phyloP scores from a whole-genome alignment of 1,284 basidiomycete genomes.

The Ceratobasidium sp. region DNA sequence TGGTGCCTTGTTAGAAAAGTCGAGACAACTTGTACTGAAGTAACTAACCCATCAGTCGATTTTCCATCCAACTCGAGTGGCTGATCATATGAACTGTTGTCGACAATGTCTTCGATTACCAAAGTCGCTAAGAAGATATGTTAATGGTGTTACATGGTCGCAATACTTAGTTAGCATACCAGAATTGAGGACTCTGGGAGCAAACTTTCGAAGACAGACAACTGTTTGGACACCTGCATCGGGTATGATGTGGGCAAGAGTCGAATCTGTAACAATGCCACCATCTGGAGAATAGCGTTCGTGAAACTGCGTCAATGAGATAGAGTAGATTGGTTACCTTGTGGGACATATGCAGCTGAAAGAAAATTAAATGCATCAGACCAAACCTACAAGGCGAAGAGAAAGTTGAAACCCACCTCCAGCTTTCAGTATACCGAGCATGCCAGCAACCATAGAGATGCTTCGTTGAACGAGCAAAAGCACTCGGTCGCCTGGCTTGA shows the following conservation, averaged over 20 bases:
- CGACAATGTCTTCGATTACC: conserved; percentile 63
- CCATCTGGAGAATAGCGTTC: conserved; percentile 61
- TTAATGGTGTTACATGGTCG: conserved; percentile 54
- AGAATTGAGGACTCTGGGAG: conserved; percentile 59
- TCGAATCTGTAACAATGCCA: conserved; percentile 69
- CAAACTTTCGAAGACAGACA: conserved; percentile 65
- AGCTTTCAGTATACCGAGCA: conserved; percentile 69
- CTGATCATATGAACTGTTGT: conserved; percentile 56
- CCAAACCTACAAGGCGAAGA: background rate
- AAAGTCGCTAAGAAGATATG: conserved; percentile 9
- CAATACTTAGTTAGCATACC: conserved; percentile 32
- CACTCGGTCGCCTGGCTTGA: conserved; percentile 66
- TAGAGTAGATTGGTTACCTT: conserved; percentile 6
- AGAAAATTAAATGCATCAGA: background rate
- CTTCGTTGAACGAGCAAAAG: conserved; percentile 69
- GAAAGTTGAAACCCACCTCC: conserved; percentile 57
- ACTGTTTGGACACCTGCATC: conserved; percentile 65
- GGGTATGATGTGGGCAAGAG: conserved; percentile 67
- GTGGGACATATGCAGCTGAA: conserved; percentile 65
- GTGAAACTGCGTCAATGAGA: background rate
- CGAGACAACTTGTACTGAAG: conserved; percentile 49
- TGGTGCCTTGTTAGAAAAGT: conserved; percentile 53
- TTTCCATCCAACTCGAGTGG: conserved; percentile 14
- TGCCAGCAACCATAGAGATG: conserved; percentile 69
- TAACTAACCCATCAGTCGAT: conserved; percentile 21